A percentile compares a stretch with the other conserved stretches of the same genome.
Evolutionary conservation across 768 basidiomycete species (phyloP).

Genomic region (Tephrocybe sp.): DNA sequence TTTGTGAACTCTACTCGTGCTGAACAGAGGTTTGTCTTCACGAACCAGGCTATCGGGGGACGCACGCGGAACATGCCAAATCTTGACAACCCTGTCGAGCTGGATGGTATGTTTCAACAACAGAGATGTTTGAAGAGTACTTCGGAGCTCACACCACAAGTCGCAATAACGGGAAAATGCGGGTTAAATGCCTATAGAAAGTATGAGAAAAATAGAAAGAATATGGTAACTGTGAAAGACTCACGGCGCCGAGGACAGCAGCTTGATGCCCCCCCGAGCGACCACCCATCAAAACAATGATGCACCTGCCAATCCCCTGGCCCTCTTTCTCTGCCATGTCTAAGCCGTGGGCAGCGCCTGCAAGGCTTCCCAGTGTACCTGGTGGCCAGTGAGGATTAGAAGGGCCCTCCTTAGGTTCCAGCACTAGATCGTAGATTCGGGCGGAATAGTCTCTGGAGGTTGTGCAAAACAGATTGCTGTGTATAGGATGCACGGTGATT

Average conservation of each 20-base stretch:
- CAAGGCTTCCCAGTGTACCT: conserved; percentile 43
- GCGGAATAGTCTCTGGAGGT: conserved; percentile 72
- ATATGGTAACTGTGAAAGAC: conserved; percentile 32
- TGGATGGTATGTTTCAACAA: conserved; percentile 22
- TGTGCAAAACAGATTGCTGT: conserved; percentile 61
- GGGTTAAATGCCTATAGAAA: conserved; percentile 63
- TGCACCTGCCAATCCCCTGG: conserved; percentile 59
- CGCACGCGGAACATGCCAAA: conserved; percentile 58
- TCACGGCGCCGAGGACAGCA: conserved; percentile 56
- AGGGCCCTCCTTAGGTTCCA: conserved; percentile 27
- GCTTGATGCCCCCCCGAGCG: conserved; percentile 72
- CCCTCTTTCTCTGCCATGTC: conserved; percentile 61
- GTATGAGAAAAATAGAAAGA: conserved; percentile 2
- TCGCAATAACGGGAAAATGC: conserved; percentile 62
- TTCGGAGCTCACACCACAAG: conserved; percentile 62
- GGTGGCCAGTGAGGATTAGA: conserved; percentile 64
- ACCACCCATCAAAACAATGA: conserved; percentile 64
- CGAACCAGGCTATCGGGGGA: conserved; percentile 39
- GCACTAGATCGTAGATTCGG: conserved; percentile 64
- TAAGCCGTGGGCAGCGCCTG: conserved; percentile 69
- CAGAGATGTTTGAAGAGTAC: not conserved
- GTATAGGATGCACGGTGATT: conserved; percentile 58
- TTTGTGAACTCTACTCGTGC: conserved; percentile 62
- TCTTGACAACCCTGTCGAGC: conserved; percentile 75
- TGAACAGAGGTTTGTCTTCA: conserved; percentile 78